A percentile compares a stretch with the other conserved stretches of the same genome.
These are phyloP conservation scores for Wickerhamomyces rabaulensis DNA, from an alignment of 805 yeast species.

Conservation along the genomic window DNA sequence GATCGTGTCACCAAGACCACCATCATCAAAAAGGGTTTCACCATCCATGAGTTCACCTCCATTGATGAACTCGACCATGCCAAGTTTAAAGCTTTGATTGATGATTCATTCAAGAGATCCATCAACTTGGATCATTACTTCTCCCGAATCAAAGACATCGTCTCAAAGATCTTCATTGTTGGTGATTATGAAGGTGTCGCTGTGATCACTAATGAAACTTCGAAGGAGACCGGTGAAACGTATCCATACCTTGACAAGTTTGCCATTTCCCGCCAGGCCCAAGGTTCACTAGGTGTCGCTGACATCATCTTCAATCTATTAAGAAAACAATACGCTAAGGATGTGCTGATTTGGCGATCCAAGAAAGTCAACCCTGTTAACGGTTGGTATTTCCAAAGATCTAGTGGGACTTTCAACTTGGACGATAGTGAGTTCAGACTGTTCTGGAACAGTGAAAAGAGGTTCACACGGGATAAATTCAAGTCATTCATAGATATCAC, in stretches of 20 bases:
- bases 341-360: constrained; percentile 82
- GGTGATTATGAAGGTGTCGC: constrained; percentile 98
- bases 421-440: constrained; percentile 34
- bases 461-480: constrained; percentile 30
- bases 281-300: constrained; percentile 91
- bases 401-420: constrained; percentile 59
- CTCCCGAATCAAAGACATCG: constrained; percentile 51
- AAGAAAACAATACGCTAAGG: constrained; percentile 59
- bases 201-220: constrained; percentile 75
- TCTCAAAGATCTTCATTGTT: constrained; percentile 77
- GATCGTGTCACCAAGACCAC: constrained; percentile 50
- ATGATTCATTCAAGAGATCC: constrained; percentile 70
- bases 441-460: constrained; percentile 37
- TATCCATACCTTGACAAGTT: constrained; percentile 89
- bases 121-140: constrained; percentile 67
- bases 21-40: constrained; percentile 65
- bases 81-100: constrained; percentile 57
- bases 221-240: constrained; percentile 19
- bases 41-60: constrained; percentile 12
- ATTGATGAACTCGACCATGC: constrained; percentile 36
- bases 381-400: constrained; percentile 95
- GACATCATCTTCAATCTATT: constrained; percentile 86
- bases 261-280: constrained; percentile 78
- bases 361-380: constrained; percentile 83
- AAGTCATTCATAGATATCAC: constrained; percentile 50